Percentiles rank a stretch among this genome's conserved stretches.
Evolutionary conservation across 2,329 filamentous ascomycete genomes (phyloP).

Genomic region (Nemania sp.): DNA sequence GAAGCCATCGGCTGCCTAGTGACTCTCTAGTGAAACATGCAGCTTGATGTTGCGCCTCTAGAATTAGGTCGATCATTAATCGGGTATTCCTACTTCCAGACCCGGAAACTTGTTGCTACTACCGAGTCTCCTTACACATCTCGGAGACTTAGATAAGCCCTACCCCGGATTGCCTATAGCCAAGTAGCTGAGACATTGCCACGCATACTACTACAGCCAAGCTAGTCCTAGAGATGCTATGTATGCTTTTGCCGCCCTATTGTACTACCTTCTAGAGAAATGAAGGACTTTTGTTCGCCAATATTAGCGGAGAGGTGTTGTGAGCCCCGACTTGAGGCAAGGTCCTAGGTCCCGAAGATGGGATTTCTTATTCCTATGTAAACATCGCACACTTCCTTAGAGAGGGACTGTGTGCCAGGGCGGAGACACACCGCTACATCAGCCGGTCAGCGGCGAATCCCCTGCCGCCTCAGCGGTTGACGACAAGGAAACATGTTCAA

Average conservation of each 20-base stretch:
- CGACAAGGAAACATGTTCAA: background rate
- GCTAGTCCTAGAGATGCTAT: background rate
- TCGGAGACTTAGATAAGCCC: constrained; percentile 2
- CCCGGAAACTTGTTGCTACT: background rate
- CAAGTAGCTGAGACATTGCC: constrained; percentile 16
- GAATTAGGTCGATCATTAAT: background rate
- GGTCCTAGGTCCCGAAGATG: constrained; percentile 2
- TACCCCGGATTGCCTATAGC: constrained; percentile 11
- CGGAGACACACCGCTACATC: constrained; percentile 16
- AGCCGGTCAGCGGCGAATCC: background rate
- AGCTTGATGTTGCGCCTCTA: background rate
- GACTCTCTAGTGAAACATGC: background rate
- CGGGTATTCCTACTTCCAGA: background rate
- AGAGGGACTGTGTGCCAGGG: background rate
- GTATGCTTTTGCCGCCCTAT: background rate
- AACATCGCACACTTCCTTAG: constrained; percentile 1
- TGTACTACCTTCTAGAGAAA: background rate
- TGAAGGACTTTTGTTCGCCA: background rate
- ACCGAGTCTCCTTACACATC: background rate
- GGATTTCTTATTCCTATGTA: background rate
- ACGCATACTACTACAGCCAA: background rate
- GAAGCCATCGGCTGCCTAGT: background rate
- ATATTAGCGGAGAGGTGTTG: background rate
- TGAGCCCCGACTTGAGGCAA: constrained; percentile 14
- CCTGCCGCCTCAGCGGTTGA: background rate